Evolutionary conservation across 306 rosid genomes (phyloP).

Genomic region (Potentilla sterilis): DNA sequence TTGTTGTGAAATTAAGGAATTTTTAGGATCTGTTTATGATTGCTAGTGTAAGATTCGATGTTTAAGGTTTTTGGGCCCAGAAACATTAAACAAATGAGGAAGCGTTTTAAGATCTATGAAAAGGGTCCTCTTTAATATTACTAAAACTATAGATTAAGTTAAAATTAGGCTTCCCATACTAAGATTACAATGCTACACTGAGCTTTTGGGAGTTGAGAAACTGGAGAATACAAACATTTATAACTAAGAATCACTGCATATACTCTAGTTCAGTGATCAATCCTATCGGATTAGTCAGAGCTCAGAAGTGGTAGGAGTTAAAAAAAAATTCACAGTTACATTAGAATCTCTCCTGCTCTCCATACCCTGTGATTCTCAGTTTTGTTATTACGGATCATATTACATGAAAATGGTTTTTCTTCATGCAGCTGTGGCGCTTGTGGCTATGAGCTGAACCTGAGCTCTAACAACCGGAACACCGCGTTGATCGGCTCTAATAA

Average conservation of each 20-base stretch:
- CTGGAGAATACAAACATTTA: not conserved
- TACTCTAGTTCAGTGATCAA: not conserved
- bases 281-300: not conserved
- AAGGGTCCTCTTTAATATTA: not conserved
- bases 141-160: not conserved
- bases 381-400: not conserved
- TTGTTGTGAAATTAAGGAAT: not conserved
- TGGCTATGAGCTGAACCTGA: constrained; percentile 79
- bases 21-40: not conserved
- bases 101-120: not conserved
- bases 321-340: too few species aligned
- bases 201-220: not conserved
- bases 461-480: constrained; percentile 66
- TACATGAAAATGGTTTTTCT: constrained; percentile 6
- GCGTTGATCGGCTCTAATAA: constrained; percentile 72
- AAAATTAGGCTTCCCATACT: not conserved
- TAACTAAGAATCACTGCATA: not conserved
- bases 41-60: not conserved
- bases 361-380: not conserved
- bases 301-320: not conserved
- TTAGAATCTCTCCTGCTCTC: not conserved
- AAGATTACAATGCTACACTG: not conserved
- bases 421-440: constrained; percentile 80
- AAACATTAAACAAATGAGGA: not conserved
- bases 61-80: not conserved